Conservation (phyloP, 2,329 filamentous ascomycete genomes). For the Colletotrichum tropicale region DNA sequence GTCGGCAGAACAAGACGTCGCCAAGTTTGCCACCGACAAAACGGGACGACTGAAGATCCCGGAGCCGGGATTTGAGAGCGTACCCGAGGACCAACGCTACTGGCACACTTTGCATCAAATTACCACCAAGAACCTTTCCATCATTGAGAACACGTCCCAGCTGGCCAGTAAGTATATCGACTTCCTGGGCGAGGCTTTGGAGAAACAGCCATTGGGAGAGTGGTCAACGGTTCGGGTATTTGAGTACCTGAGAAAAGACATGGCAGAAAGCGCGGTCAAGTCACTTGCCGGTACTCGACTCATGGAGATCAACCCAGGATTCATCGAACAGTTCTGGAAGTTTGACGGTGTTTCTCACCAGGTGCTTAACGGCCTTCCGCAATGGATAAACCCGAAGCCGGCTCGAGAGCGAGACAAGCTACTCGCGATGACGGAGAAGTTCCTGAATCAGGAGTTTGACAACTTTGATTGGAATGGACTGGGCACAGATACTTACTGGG, state of each 20-base stretch:
- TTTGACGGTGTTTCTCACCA: constrained; percentile 25
- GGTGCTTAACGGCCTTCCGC: constrained; percentile 26
- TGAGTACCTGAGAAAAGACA: constrained; percentile 23
- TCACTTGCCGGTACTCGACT: constrained; percentile 27
- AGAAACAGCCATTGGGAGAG: constrained; percentile 10
- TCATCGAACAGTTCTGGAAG: constrained; percentile 27
- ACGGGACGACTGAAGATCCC: constrained; percentile 22
- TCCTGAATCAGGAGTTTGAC: constrained; percentile 7
- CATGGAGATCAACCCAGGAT: constrained; percentile 26
- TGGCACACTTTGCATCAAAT: constrained; percentile 26
- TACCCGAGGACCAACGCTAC: constrained; percentile 20
- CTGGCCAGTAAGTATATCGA: constrained; percentile 17
- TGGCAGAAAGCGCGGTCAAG: constrained; percentile 24
- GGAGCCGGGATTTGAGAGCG: constrained; percentile 16
- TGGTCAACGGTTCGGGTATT: constrained; percentile 25
- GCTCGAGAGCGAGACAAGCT: constrained; percentile 21
- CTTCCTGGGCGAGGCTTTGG: constrained; percentile 14
- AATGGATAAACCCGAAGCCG: constrained; percentile 23
- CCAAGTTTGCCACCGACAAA: constrained; percentile 16
- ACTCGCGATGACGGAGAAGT: constrained; percentile 2
- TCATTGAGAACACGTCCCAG: background rate
- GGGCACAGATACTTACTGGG: constrained; percentile 26
- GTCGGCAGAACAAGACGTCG: constrained; percentile 12
- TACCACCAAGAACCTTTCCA: constrained; percentile 17
- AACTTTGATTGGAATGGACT: constrained; percentile 23